Base-by-base conservation (phyloP, 1,284 basidiomycete species). In the Vanrija humicola region DNA sequence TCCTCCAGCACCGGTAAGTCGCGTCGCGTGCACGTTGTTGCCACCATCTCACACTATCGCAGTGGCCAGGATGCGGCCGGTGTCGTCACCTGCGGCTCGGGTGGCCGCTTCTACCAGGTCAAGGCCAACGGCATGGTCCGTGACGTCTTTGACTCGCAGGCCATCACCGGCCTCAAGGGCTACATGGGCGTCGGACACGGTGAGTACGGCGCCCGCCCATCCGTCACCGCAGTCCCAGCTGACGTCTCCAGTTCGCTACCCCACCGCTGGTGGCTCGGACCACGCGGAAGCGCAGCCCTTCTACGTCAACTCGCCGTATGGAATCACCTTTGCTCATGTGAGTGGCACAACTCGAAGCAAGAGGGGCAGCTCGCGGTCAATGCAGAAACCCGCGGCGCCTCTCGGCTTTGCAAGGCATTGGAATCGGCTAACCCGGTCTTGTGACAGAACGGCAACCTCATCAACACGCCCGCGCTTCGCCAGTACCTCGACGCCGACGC, bases 81-180 rank as follows among this genome's bases (percentile, higher is more conserved):
- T 52, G 89, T 98, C 69, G 89, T 99, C 57, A 98, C 96, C 46
- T 96, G 96, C 74, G 96, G 94, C 4, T 84, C 86, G 16, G 92
- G 92, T 70, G 96, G 96, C 46, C 86, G 94, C 46, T 90, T 99
- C 77, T 95, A 89, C 77, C 96, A 99, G 76, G 93, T 90, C 82
- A 99, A 99, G 79, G 91, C 93, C n/a, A 99, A 98, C 75, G 96
- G 96, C 43, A 98, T 99, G 96, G 95, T 99, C 67, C 84, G 95
- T 55, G 96, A 99, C 75, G 89, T 99, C 59, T 95, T 99, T 76
- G 93, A 97, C 76, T 81, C 83, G 48, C 83, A 83, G 68, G 83
- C 88, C 21, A 79, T 98, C 54, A 82, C 84, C 45, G 86, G 84
- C 61, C 79, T 98, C 61, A 82, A 87, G 63, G 96, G 96, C 21